Base-by-base conservation (phyloP, 495 filamentous ascomycete genomes). In the Xylaria telfairii region DNA sequence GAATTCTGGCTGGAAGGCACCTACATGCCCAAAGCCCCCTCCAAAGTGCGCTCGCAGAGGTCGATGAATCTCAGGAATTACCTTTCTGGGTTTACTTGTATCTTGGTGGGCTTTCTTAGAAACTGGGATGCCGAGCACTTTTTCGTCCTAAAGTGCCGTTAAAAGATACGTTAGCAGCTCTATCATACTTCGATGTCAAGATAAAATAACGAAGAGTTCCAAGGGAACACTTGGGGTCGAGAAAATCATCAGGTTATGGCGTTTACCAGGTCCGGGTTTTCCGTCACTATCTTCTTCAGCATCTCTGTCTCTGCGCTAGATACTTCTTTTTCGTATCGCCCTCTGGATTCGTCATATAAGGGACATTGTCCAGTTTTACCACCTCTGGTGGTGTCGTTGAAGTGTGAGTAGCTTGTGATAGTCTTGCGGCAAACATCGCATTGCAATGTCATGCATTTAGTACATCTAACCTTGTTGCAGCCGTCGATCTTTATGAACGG, bases 381-480 rank as follows among this genome's bases (percentile, higher is more conserved):
- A 4, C 84, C 83, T 32, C 86, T 71, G 0, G 34, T 56, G 3
- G 69, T 3, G 57, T 90, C 84, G 59, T 88, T 77, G 68, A 89
- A 88, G 73, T 90, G 86, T 26, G 72, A 65, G 65, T 89, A 87
- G 65, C 84, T 79, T 2, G 8, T 66, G 66, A 81, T 85, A 21
- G 83, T 86, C 73, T 90, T 83, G n/a, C 84, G 86, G 81, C 93
- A 96, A 47, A 93, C 82, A 72, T 95, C 94, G 76, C 91, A 93
- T 78, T 93, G 91, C 1, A 86, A 54, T 42, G 89, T 89, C 4
- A 66, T 24, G 72, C 92, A 95, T 19, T 83, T 82, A 1, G 83
- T 81, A 73, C 93, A 97, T 0, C 75, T 83, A 82, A 97, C 91
- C 81, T 94, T 96, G 79, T 97, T 97, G 82, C 94, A 97, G 12